Evolutionary conservation across 306 rosid genomes (phyloP).

Genomic region (Cucurbita pepo): DNA sequence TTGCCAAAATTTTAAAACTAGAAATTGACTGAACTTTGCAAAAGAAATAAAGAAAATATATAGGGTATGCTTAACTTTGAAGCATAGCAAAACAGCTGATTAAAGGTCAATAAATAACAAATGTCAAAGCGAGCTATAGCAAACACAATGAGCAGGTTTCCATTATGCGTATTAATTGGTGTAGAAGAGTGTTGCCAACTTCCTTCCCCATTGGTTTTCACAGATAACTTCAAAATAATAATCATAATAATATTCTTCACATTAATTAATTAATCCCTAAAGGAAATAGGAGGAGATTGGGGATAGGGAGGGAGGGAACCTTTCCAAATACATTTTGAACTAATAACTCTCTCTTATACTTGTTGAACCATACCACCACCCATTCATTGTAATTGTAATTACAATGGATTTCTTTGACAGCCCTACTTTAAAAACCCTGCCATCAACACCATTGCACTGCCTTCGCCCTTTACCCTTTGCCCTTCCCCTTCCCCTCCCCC

Average conservation of each 20-base stretch:
- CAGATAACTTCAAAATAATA: not conserved
- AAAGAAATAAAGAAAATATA: too few species aligned
- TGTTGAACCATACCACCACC: not conserved
- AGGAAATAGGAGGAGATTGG: not conserved
- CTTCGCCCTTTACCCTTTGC: not conserved
- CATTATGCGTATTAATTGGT: not conserved
- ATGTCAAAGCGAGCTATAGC: not conserved
- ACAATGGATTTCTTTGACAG: not conserved
- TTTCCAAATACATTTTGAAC: not conserved
- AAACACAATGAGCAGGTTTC: not conserved
- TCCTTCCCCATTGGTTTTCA: not conserved
- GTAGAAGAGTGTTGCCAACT: not conserved
- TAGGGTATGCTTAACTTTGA: too few species aligned
- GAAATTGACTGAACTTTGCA: too few species aligned
- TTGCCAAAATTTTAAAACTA: too few species aligned
- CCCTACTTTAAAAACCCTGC: constrained; percentile 11
- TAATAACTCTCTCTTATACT: not conserved
- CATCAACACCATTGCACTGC: not conserved
- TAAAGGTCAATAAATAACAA: too few species aligned
- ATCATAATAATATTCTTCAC: not conserved
- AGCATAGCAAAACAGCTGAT: too few species aligned
- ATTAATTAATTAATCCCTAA: constrained; percentile 3
- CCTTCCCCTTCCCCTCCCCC: not conserved
- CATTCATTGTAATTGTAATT: not conserved
- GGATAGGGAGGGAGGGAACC: not conserved